Conservation (phyloP, 164 flowering plant species). For the Santalum album region DNA sequence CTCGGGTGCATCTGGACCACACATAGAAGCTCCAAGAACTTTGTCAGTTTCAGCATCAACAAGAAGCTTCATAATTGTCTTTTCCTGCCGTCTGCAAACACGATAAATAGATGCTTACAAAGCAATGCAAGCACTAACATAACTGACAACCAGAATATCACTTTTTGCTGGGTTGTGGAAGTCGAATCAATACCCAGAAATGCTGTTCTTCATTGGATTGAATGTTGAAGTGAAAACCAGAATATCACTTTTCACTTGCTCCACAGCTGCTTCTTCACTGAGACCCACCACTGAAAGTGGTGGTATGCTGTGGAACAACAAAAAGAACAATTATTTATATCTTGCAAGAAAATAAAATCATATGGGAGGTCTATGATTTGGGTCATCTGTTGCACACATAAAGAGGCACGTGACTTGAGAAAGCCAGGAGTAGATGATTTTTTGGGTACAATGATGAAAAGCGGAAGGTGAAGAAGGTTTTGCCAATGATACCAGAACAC, state of each 20-base stretch:
- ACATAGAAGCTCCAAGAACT: constrained; percentile 95
- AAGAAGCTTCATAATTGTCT: constrained; percentile 82
- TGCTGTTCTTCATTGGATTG: constrained; percentile 93
- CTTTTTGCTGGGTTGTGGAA: neutral
- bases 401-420: too few relatives aligned
- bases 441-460: too few relatives aligned
- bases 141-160: too few relatives aligned
- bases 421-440: too few relatives aligned
- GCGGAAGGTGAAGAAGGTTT: too few relatives aligned
- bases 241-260: constrained; percentile 70
- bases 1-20: constrained; percentile 96
- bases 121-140: too few relatives aligned
- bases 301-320: constrained; percentile 63
- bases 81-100: constrained; percentile 72
- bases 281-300: constrained; percentile 95
- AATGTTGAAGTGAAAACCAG: constrained; percentile 79
- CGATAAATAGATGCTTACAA: neutral
- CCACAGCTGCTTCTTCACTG: constrained; percentile 79
- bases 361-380: too few relatives aligned
- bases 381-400: too few relatives aligned
- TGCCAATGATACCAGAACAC: constrained; percentile 94
- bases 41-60: constrained; percentile 85
- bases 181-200: constrained; percentile 64
- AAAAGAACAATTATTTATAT: constrained; percentile 4
- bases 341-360: neutral